phyloP scores from a whole-genome alignment of 495 filamentous ascomycete species.

The Penicilliopsis zonata region DNA sequence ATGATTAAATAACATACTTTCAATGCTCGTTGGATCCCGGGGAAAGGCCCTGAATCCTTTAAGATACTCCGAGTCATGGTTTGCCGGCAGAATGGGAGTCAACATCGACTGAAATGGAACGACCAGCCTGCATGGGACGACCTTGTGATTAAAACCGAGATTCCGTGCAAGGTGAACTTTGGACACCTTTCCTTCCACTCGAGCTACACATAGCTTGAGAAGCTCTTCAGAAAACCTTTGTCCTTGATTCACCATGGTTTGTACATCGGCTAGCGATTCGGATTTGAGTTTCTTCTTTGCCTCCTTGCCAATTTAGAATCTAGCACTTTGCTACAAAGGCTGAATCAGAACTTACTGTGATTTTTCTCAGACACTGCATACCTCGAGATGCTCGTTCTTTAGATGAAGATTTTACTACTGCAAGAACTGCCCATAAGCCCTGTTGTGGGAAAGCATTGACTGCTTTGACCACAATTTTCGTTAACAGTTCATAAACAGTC shows the following conservation, averaged over 20 bases:
- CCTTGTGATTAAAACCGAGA: slow-evolving; percentile 72
- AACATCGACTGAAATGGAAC: slow-evolving; percentile 79
- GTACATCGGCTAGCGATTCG: slow-evolving; percentile 44
- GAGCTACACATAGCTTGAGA: slow-evolving; percentile 64
- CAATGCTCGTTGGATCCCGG: slow-evolving; percentile 46
- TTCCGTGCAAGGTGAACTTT: slow-evolving; percentile 61
- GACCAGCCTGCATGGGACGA: slow-evolving; percentile 71
- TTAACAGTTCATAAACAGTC: slow-evolving; percentile 61
- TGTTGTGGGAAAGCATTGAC: slow-evolving; percentile 73
- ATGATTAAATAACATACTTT: slow-evolving; percentile 20
- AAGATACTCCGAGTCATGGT: slow-evolving; percentile 53
- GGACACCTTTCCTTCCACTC: slow-evolving; percentile 54
- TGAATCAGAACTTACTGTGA: slow-evolving; percentile 14
- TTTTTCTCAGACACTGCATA: slow-evolving; percentile 35
- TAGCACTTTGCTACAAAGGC: background rate
- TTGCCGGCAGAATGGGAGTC: slow-evolving; percentile 67
- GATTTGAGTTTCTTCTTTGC: slow-evolving; percentile 28
- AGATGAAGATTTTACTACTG: slow-evolving; percentile 53
- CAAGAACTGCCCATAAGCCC: slow-evolving; percentile 84
- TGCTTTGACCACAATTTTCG: slow-evolving; percentile 70
- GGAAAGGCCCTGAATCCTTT: slow-evolving; percentile 77
- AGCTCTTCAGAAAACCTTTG: slow-evolving; percentile 78
- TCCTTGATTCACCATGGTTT: slow-evolving; percentile 57
- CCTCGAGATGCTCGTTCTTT: slow-evolving; percentile 37
- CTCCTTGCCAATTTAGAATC: slow-evolving; percentile 21